Conservation (phyloP, 1,284 basidiomycete genomes). For the Ganoderma boninense region DNA sequence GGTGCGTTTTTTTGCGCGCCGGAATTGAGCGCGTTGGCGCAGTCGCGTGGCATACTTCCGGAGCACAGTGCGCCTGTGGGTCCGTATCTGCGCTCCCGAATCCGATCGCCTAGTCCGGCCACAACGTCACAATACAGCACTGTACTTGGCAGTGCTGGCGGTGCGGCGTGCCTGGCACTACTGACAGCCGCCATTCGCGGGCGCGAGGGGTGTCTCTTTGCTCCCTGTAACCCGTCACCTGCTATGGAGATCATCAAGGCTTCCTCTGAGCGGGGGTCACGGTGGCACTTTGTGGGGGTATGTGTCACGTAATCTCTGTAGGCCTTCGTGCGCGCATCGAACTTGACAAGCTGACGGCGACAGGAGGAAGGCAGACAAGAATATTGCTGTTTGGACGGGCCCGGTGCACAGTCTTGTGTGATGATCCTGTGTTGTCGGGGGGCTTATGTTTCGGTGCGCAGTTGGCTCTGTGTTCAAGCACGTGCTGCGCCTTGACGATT, state of each 20-base stretch:
- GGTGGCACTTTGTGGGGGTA: background rate
- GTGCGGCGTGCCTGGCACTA: background rate
- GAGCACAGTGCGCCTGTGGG: background rate
- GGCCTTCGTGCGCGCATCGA: background rate
- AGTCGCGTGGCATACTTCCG: background rate
- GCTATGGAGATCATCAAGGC: background rate
- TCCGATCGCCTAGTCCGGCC: too few species aligned
- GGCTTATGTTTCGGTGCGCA: background rate
- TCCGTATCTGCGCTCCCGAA: background rate
- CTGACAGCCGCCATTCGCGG: background rate
- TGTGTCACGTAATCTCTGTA: background rate
- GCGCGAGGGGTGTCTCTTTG: background rate
- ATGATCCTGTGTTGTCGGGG: background rate
- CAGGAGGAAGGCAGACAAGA: background rate
- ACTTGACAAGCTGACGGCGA: background rate
- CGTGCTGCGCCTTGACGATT: conserved; percentile 2
- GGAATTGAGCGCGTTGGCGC: background rate
- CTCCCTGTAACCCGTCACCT: too few species aligned
- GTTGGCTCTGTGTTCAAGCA: background rate
- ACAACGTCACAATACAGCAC: background rate
- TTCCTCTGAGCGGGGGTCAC: background rate
- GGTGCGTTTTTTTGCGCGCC: background rate
- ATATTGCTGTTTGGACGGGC: background rate
- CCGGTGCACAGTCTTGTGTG: background rate
- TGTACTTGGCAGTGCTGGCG: background rate